Base-by-base conservation (phyloP, 2,329 filamentous ascomycete species). In the Hymenoscyphus infarciens region DNA sequence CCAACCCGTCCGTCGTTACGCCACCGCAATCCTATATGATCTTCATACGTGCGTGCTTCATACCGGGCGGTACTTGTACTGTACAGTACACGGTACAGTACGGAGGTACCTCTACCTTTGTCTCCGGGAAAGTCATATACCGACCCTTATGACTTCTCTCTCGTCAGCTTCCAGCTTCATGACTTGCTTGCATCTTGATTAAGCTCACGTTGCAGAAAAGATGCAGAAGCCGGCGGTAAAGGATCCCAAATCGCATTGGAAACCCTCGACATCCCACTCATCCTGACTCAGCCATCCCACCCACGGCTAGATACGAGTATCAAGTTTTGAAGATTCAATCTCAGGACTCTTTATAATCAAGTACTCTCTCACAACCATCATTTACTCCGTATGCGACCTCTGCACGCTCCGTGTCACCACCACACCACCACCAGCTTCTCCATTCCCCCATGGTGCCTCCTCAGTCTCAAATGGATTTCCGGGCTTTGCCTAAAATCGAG, bases 401-500 rank as follows among this genome's bases (percentile, higher is more conserved):
- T 38, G 35, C 16, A 15, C 35, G 2, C 13, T 38, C 13, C 35
- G 35, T 38, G 13, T 38, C 35, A 38, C 19, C 39, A 22, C 13
- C 35, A 38, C 35, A 38, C 19, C 39, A 22, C 13, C 35, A 38
- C 19, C 39, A 45, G 19, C 39, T 42, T 42, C 15, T 16, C 39
- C 16, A 42, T n/a, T 5, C n/a, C n/a, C 15, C 13, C 35, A 33
- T 56, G 42, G 55, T 59, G 61, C 35, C 57, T 57, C 56, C 29
- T n/a, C n/a, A n/a, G n/a, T n/a, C 22, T 25, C 56, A 13, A 2
- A 69, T 73, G 69, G 71, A 74, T 62, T 83, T 79, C 63, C 70
- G 74, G 67, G 74, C 78, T n/a, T 73, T 85, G 53, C 82, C 82
- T 11, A 85, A 85, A 69, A 81, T 84, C 49, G 82, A 85, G 80